Base-by-base conservation (phyloP, 2,329 filamentous ascomycete species). In the Plenodomus tracheiphilus region DNA sequence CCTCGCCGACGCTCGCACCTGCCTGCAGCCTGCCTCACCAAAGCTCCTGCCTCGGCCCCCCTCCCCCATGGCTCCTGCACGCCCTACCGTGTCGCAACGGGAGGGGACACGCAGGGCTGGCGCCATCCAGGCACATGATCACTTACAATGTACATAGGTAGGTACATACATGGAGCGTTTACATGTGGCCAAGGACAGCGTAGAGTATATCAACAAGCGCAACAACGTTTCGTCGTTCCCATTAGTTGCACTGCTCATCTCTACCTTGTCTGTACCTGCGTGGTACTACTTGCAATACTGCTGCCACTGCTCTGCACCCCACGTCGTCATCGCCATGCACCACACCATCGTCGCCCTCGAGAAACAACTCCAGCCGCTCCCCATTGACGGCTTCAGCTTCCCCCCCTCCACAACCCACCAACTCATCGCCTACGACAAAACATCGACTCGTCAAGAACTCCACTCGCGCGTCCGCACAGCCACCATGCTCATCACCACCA, bases 311-410 rank as follows among this genome's bases (percentile, higher is more conserved):
- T n/a, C n/a, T n/a, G n/a, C n/a, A n/a, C n/a, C n/a, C n/a, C 32
- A 28, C 47, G 48, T 49, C 56, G 38, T 50, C 47, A 53, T 43
- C 45, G 35, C 58, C 11, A 69, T 66, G 49, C 72, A 74, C 49
- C 75, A 79, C 56, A 66, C 77, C 42, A 74, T 81, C 47, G 75
- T 80, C 43, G 72, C 72, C 39, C 73, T 80, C 9, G 77, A 81
- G 53, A 50, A 56, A 44, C 60, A 70, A 57, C 73, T 73, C 42
- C 73, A 75, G 49, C 74, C 76, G 44, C 61, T 73, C n/a, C 66
- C 70, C 3, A 42, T 41, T 16, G 49, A 66, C 6, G 42, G 65
- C 18, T 75, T 80, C 52, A 51, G 65, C 51, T 74, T 80, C 53
- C 71, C 62, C 4, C 34, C 50, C 21, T 39, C 48, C 39, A 58